Conservation (phyloP, 805 yeast genomes). For the Saturnispora dispora region DNA sequence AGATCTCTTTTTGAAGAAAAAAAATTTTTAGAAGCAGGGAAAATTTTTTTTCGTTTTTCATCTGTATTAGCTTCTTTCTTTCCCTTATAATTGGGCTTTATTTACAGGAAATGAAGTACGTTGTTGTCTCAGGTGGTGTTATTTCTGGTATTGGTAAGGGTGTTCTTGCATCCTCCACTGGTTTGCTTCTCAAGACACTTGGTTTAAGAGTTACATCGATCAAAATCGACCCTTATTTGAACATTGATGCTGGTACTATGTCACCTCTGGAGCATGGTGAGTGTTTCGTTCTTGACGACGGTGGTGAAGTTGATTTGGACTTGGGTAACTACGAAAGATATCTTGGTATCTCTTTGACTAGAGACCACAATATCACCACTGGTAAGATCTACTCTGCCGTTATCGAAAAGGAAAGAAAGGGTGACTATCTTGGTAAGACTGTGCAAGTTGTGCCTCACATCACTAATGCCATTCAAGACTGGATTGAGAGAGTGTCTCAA, state of each 20-base stretch:
- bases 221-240: constrained; percentile 98
- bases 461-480: constrained; percentile 94
- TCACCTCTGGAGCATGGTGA: constrained; percentile 99
- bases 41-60: not conserved
- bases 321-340: constrained; percentile 97
- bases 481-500: constrained; percentile 90
- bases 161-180: constrained; percentile 95
- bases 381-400: constrained; percentile 95
- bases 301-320: constrained; percentile 98
- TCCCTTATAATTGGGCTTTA: constrained; percentile 12
- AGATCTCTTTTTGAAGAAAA: not conserved
- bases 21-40: not conserved
- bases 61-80: constrained; percentile 8
- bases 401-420: constrained; percentile 88
- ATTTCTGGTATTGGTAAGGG: constrained; percentile 99
- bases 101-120: constrained; percentile 74
- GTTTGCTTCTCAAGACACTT: constrained; percentile 83
- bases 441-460: constrained; percentile 98
- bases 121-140: constrained; percentile 98
- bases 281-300: constrained; percentile 94
- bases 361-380: constrained; percentile 94
- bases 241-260: constrained; percentile 99
- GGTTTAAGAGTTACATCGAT: constrained; percentile 95
- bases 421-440: constrained; percentile 97
- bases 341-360: constrained; percentile 84